Percentiles rank a stretch among this genome's conserved stretches.
Evolutionary conservation across 208 protist genomes (phyloP).

Genomic region (Leishmania braziliensis): DNA sequence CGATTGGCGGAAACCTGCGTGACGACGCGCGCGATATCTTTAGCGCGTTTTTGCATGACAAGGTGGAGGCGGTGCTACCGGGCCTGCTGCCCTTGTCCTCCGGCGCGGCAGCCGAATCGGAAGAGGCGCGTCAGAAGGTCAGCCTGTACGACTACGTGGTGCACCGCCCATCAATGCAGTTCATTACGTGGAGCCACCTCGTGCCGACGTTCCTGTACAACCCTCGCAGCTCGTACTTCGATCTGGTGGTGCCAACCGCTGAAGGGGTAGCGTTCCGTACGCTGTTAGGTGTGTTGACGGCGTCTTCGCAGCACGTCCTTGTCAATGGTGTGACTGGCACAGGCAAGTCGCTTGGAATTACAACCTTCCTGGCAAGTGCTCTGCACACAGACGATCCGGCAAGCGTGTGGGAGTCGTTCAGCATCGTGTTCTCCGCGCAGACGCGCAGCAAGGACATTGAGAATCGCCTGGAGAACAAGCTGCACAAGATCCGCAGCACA

Average conservation of each 20-base stretch:
- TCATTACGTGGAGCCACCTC: conserved; percentile 90
- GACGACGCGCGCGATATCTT: conserved; percentile 89
- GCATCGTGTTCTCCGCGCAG: conserved; percentile 93
- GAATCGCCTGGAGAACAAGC: conserved; percentile 93
- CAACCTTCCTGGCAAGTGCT: conserved; percentile 66
- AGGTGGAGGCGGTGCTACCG: conserved; percentile 73
- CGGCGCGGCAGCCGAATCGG: not conserved
- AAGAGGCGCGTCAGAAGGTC: conserved; percentile 15
- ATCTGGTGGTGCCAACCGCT: conserved; percentile 95
- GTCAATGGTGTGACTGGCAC: conserved; percentile 95
- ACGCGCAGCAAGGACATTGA: conserved; percentile 93
- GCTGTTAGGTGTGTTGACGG: conserved; percentile 74
- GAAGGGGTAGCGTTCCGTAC: conserved; percentile 91
- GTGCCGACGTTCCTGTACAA: conserved; percentile 93
- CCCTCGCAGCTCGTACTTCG: conserved; percentile 87
- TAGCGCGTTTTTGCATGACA: conserved; percentile 77
- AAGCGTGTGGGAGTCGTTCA: conserved; percentile 86
- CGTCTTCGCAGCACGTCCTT: conserved; percentile 82
- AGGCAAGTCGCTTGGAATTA: conserved; percentile 92
- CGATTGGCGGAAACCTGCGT: conserved; percentile 94
- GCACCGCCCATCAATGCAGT: conserved; percentile 82
- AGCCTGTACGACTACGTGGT: conserved; percentile 95
- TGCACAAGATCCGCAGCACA: conserved; percentile 92
- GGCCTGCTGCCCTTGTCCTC: conserved; percentile 30
- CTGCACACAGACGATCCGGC: conserved; percentile 81